Evolutionary conservation across 345 rosid species (phyloP), one percentile per base, ranked within the genome.

Genomic region (Nasturtium officinale): DNA sequence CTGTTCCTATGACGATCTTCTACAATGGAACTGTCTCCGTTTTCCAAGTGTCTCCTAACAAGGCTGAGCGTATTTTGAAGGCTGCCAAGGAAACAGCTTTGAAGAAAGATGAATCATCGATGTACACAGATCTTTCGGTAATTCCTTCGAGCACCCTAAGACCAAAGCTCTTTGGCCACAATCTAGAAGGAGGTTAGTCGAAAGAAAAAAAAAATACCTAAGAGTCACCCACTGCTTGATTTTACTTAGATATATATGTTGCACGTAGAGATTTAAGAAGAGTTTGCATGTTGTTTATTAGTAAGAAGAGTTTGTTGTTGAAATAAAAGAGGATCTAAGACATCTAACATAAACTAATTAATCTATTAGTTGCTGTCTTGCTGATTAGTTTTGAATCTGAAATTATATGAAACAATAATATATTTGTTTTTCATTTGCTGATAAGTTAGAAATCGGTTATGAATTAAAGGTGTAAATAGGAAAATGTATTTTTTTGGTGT

Each of bases 1-100:
- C 86, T 0, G 84, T 85, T 67, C 96, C 99, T 5, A 53, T 95
- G 85, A 95, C 99, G 3, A 90, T 95, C n/a, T 91, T 95, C 74
- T 95, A 91, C 81, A 89, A 86, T 20, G 99, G 99, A 73, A 78
- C 74, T 7, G 97, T 95, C 20, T 54, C 87, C 4, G 86, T 88
- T 25, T 91, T 84, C 62, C 83, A 89, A 59, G 80, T 95, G 23
- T 80, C 88, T 65, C 84, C 45, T 17, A 81, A 82, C 51, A 91
- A 84, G 79, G 97, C 87, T n/a, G 92, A 83, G 45, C 47, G 66
- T 60, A 85, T 91, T 64, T 8, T 91, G 82, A 89, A 83, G 71
- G 66, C 89, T 3, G 95, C 89, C 8, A 83, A 65, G 47, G 84
- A 86, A 68, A 84, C 84, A 50, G 43, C 67, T 43, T 59, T 83